These are phyloP conservation scores for Gossypium schwendimanii DNA, from an alignment of 441 rosid species.

Conservation along the genomic window DNA sequence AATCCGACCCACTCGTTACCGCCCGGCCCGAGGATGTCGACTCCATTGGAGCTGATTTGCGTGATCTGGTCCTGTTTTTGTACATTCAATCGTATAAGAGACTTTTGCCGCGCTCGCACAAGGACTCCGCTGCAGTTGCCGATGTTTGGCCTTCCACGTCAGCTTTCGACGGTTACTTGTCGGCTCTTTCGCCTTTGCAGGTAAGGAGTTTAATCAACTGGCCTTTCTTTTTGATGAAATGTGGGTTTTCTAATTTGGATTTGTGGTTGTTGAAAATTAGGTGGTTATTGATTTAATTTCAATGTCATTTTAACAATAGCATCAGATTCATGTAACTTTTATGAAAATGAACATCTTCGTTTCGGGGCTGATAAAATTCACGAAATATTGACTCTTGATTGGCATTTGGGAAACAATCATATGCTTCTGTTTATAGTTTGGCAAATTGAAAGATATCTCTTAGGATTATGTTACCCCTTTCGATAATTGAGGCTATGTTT, in stretches of 20 bases:
- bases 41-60: slow-evolving; percentile 63
- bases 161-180: slow-evolving; percentile 87
- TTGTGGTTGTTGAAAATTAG: not conserved
- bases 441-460: not conserved
- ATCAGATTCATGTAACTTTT: no score
- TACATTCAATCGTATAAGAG: slow-evolving; percentile 91
- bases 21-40: slow-evolving; percentile 47
- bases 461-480: not conserved
- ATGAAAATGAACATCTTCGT: not conserved
- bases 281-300: not conserved
- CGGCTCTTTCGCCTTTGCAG: slow-evolving; percentile 95
- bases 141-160: slow-evolving; percentile 99
- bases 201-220: slow-evolving; percentile 25
- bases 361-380: not conserved
- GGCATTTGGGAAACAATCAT: not conserved
- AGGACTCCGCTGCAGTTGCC: slow-evolving; percentile 85
- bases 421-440: not conserved
- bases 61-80: slow-evolving; percentile 75
- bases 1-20: slow-evolving; percentile 58
- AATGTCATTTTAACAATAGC: not conserved
- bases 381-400: not conserved
- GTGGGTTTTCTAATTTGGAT: not conserved
- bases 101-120: slow-evolving; percentile 80
- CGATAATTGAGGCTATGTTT: not conserved
- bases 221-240: slow-evolving; percentile 4